Evolutionary conservation across 129 eudicot genomes (phyloP), one percentile per base, ranked within the genome.

Genomic region (Silybum marianum): DNA sequence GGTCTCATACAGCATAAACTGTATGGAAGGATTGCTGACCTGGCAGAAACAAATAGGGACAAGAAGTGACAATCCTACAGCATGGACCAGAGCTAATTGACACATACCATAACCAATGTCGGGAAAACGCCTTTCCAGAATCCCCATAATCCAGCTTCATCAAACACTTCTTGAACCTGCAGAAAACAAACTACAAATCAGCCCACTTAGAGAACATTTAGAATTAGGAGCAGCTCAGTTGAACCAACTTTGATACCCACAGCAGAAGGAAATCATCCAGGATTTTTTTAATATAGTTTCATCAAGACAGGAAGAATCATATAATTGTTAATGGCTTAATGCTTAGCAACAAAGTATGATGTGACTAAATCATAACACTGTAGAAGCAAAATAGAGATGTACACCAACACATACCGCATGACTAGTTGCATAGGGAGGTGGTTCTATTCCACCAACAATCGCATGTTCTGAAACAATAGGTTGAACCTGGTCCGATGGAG

Each of bases 11-110:
- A 95, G 88, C 99, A 95, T 95, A 82, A 95, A 95, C 86, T 95
- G 99, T 86, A 95, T 89, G 66, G 99, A 89, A 78, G 99, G 99
- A 89, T 95, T 95, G 89, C 98, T 95, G 73, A 95, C 99, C 99
- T 95, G 88, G 74, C 73, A 54, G 71, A 67, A 46, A 84, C 80
- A 44, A 77, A 68, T 14, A 11, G 65, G 73, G 69, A 80, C 36
- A 73, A 71, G 87, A 87, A 86, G 81, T 82, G 76, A 82, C 25
- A 74, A 81, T 60, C 69, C 65, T 80, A 74, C 46, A 74, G 75
- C 54, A 76, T 58, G 67, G 72, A 71, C 9, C 78, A 74, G 62
- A 85, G 48, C 73, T 44, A 85, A 58, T 24, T 82, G 69, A 75
- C 78, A 88, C 89, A 39, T 91, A 95, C 99, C 99, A 95, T 95